phyloP scores from a whole-genome alignment of 139 green algal species.

The Gonium pectorale region DNA sequence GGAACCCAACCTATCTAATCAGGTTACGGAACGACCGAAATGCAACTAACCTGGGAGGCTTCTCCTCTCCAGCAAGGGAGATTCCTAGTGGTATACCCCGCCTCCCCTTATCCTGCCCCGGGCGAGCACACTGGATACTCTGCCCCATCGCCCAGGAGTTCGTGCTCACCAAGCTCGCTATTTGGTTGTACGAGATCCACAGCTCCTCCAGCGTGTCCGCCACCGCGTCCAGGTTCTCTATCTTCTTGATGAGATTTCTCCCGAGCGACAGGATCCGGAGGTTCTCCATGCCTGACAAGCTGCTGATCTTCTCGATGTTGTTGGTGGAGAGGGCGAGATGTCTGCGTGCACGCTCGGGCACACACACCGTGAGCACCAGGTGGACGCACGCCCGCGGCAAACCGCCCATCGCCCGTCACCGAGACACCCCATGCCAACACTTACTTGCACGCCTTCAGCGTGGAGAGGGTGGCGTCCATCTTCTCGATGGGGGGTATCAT shows the following conservation, averaged over 20 bases:
- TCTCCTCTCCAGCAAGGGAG: no score
- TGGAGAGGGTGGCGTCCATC: constrained; percentile 89
- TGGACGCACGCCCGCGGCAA: neutral
- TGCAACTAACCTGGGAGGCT: no score
- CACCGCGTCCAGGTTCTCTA: constrained; percentile 93
- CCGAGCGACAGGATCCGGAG: constrained; percentile 89
- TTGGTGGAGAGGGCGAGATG: constrained; percentile 94
- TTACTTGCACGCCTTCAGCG: constrained; percentile 88
- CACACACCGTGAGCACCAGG: neutral
- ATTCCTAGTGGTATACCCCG: no score
- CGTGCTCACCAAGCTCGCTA: constrained; percentile 91
- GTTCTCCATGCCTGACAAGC: constrained; percentile 81
- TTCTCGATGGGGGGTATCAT: constrained; percentile 90
- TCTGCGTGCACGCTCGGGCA: constrained; percentile 52
- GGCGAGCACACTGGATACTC: no score
- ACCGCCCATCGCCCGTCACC: neutral
- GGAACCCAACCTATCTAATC: no score
- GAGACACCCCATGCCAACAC: constrained; percentile 7
- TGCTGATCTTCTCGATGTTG: constrained; percentile 94
- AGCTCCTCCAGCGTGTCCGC: constrained; percentile 91
- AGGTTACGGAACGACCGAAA: no score
- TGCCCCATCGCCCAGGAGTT: no score
- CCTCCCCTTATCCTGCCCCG: no score
- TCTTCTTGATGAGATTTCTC: constrained; percentile 95
- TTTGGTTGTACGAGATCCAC: constrained; percentile 94